A percentile compares a stretch with the other conserved stretches of the same genome.
Conservation (phyloP, 768 basidiomycete species). For the Obba rivulosa region DNA sequence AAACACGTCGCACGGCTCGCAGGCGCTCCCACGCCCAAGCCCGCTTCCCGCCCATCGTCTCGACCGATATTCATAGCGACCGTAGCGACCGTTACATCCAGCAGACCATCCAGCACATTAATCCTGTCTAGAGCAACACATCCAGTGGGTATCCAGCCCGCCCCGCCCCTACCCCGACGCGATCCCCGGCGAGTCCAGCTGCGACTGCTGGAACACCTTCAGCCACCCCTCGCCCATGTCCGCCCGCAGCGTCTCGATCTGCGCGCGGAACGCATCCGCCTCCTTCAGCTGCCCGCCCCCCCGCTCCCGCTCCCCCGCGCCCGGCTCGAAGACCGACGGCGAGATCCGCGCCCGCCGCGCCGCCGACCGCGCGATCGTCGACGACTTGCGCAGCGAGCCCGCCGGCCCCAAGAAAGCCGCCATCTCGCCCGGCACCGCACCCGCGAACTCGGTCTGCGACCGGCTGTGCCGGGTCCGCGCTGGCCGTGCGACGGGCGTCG, state of each 20-base stretch:
- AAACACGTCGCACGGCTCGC: too few species aligned
- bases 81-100: too few species aligned
- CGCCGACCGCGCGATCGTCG: constrained; percentile 35
- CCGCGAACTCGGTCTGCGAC: constrained; percentile 43
- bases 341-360: constrained; percentile 48
- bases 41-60: too few species aligned
- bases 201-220: constrained; percentile 74
- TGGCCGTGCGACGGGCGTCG: constrained; percentile 10
- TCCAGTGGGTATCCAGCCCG: not conserved
- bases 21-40: too few species aligned
- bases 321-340: constrained; percentile 59
- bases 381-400: constrained; percentile 15
- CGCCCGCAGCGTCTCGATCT: constrained; percentile 75
- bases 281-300: constrained; percentile 35
- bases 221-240: constrained; percentile 92
- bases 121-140: not conserved
- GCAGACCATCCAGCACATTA: constrained; percentile 1
- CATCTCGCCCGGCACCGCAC: constrained; percentile 13
- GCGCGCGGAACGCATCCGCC: constrained; percentile 68
- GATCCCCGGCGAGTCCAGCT: constrained; percentile 21
- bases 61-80: too few species aligned
- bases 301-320: constrained; percentile 20
- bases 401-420: constrained; percentile 9
- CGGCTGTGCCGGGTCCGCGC: constrained; percentile 38
- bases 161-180: constrained; percentile 2